A percentile compares a stretch with the other conserved stretches of the same genome.
Conservation (phyloP, 805 yeast species). For the Saccharomyces mikatae region DNA sequence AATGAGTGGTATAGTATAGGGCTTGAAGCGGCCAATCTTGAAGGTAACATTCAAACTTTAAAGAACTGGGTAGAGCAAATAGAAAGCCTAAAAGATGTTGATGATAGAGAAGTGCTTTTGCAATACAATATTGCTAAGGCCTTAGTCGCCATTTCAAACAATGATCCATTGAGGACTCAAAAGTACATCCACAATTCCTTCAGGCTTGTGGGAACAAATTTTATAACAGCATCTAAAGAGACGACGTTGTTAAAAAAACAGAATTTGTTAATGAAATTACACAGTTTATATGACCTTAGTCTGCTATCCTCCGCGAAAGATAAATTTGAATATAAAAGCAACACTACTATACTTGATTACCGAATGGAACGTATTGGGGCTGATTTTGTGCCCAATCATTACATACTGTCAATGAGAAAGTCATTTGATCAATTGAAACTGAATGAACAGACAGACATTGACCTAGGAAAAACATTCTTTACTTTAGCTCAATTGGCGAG, state of each 20-base stretch:
- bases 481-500: slow-evolving; percentile 59
- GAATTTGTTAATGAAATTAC: slow-evolving; percentile 44
- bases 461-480: slow-evolving; percentile 46
- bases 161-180: slow-evolving; percentile 31
- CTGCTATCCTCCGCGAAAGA: slow-evolving; percentile 26
- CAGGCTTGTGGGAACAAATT: slow-evolving; percentile 49
- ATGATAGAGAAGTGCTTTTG: slow-evolving; percentile 47
- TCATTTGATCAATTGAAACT: slow-evolving; percentile 34
- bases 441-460: slow-evolving; percentile 16
- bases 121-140: slow-evolving; percentile 62
- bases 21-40: slow-evolving; percentile 62
- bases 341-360: slow-evolving; percentile 14
- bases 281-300: slow-evolving; percentile 54
- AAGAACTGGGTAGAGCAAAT: slow-evolving; percentile 51
- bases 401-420: slow-evolving; percentile 50
- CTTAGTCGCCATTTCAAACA: slow-evolving; percentile 36
- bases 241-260: slow-evolving; percentile 46
- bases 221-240: slow-evolving; percentile 40
- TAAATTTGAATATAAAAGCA: slow-evolving; percentile 10
- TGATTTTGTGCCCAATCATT: slow-evolving; percentile 54
- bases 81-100: slow-evolving; percentile 35
- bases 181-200: slow-evolving; percentile 44
- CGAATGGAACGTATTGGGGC: slow-evolving; percentile 35
- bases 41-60: slow-evolving; percentile 47
- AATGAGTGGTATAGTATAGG: slow-evolving; percentile 59